A percentile compares a stretch with the other conserved stretches of the same genome.
Evolutionary conservation across 2,329 filamentous ascomycete genomes (phyloP).

Genomic region (Stagonosporopsis vannaccii): DNA sequence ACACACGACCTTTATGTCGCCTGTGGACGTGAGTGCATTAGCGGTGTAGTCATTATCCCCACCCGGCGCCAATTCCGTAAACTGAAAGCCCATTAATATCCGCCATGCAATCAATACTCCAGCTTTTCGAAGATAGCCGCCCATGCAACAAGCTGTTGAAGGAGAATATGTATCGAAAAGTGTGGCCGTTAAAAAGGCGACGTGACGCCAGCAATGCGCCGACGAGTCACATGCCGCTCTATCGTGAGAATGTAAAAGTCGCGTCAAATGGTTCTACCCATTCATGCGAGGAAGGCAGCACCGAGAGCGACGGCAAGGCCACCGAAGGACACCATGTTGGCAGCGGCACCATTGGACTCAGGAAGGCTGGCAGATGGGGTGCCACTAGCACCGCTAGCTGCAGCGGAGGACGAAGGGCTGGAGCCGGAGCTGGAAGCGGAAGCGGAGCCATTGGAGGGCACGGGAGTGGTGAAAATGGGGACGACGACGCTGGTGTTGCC

Average conservation of each 20-base stretch:
- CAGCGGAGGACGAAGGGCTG: constrained; percentile 11
- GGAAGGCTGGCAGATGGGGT: constrained; percentile 21
- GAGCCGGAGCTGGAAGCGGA: neutral
- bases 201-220: neutral
- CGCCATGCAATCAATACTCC: constrained; percentile 21
- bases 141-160: constrained; percentile 20
- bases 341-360: constrained; percentile 34
- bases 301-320: constrained; percentile 37
- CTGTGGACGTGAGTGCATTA: constrained; percentile 22
- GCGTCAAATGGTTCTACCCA: neutral
- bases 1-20: constrained; percentile 26
- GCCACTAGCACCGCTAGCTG: constrained; percentile 17
- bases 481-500: constrained; percentile 3
- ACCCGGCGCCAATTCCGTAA: constrained; percentile 6
- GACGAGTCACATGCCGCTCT: constrained; percentile 1
- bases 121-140: constrained; percentile 21
- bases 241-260: constrained; percentile 17
- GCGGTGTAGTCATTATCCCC: constrained; percentile 20
- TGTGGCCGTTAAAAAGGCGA: constrained; percentile 20
- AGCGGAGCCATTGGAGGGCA: neutral
- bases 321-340: constrained; percentile 41
- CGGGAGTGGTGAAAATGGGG: constrained; percentile 5
- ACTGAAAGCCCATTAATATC: constrained; percentile 15
- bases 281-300: constrained; percentile 41
- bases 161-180: constrained; percentile 20